Conservation (phyloP, 768 basidiomycete species). For the Kwoniella europaea region DNA sequence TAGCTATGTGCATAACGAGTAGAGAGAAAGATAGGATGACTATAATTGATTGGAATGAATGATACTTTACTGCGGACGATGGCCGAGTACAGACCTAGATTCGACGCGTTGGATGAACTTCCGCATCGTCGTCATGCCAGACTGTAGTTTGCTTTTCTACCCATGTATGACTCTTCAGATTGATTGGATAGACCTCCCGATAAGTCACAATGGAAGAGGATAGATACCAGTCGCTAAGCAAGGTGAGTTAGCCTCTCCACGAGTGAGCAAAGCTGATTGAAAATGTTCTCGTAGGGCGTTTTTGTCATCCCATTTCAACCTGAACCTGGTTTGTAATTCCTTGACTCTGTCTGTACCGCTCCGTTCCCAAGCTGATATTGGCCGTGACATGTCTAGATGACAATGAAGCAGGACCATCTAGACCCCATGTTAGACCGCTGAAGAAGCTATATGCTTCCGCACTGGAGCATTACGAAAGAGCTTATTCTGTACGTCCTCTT, state of each 20-base stretch:
- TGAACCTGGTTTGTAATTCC: background rate
- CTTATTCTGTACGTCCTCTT: conserved; percentile 24
- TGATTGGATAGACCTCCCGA: no score
- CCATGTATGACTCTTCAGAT: no score
- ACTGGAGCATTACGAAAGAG: conserved; percentile 21
- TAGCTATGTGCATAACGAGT: no score
- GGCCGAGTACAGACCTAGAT: no score
- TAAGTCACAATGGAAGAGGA: conserved; percentile 22
- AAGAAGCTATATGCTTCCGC: conserved; percentile 26
- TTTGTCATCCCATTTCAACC: conserved; percentile 43
- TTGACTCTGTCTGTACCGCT: background rate
- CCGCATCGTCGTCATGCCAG: no score
- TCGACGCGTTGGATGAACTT: no score
- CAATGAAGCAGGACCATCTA: conserved; percentile 34
- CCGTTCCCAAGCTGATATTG: no score
- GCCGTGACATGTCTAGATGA: background rate
- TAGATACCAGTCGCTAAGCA: conserved; percentile 40
- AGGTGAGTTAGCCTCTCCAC: conserved; percentile 22
- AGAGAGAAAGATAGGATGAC: no score
- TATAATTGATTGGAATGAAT: no score
- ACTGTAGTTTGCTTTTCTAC: no score
- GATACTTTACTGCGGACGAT: no score
- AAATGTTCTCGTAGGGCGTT: conserved; percentile 32
- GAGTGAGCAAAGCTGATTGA: background rate
- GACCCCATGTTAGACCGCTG: conserved; percentile 17